phyloP scores from a whole-genome alignment of 164 flowering plant genomes.

The Tetracentron sinense region DNA sequence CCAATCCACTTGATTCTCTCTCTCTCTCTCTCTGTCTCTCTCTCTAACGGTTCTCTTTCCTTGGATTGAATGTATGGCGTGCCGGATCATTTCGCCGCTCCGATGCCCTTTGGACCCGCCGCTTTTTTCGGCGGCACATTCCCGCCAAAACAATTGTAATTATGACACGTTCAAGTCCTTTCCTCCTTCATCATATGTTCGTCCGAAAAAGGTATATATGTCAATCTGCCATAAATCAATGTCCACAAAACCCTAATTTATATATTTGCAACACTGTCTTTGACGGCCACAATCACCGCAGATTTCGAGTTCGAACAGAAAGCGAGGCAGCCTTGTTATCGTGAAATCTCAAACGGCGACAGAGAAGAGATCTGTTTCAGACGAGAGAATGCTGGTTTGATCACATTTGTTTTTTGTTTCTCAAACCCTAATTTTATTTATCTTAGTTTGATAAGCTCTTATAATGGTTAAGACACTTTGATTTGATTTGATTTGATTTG shows the following conservation, averaged over 20 bases:
- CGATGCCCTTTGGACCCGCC: slow-evolving; percentile 26
- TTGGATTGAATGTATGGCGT: slow-evolving; percentile 36
- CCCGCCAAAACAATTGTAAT: slow-evolving; percentile 7
- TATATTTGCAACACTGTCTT: not conserved
- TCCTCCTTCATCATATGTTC: not conserved
- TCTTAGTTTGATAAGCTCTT: not conserved
- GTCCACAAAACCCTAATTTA: not conserved
- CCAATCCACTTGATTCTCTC: too few species aligned
- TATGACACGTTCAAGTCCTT: not conserved
- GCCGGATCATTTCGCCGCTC: slow-evolving; percentile 19
- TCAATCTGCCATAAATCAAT: not conserved
- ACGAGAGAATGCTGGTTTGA: slow-evolving; percentile 53
- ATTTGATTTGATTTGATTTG: not conserved
- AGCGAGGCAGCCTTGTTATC: slow-evolving; percentile 16
- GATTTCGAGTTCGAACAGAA: slow-evolving; percentile 11
- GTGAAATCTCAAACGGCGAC: slow-evolving; percentile 37
- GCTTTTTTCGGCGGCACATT: slow-evolving; percentile 15
- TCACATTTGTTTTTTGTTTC: not conserved
- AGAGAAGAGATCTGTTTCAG: slow-evolving; percentile 30
- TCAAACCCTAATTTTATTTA: not conserved
- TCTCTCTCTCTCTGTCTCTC: too few species aligned
- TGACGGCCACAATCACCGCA: not conserved
- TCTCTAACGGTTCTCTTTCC: too few species aligned
- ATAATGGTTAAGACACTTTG: not conserved
- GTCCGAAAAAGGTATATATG: slow-evolving; percentile 13